Evolutionary conservation across 257 asterid genomes (phyloP), one percentile per base, ranked within the genome.

Genomic region (Nicotiana sylvestris): DNA sequence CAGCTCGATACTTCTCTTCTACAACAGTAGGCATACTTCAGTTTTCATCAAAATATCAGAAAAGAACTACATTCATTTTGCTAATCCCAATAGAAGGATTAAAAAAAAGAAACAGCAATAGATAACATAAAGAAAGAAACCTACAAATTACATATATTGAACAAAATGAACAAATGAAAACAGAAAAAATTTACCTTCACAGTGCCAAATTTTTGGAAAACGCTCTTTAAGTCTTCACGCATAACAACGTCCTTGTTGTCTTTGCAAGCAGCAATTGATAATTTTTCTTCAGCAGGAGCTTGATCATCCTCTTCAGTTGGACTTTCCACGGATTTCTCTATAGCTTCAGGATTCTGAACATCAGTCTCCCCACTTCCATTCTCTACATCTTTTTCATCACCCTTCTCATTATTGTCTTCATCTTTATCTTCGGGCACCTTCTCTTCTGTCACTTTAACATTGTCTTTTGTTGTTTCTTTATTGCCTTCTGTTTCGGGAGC

Each of bases 171-270:
- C 18, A 25, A 57, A n/a, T 61, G 61, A 37, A 58, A 21, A 43
- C 4, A 35, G 11, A 33, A 15, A 29, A 49, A 29, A 29, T 29
- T 76, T 89, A 96, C 99, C 99, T 94, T 94, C 51, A 96, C 95
- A 56, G 84, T 84, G 76, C 99, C 99, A 84, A 90, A 96, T 82
- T 91, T 92, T 78, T 85, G 86, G 85, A 96, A 92, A 83, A 92
- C 76, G 21, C 79, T 79, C 89, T 87, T 94, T 15, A 96, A 87
- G 85, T 96, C 99, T 89, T 96, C 99, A 81, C 99, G 95, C 81
- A 90, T 62, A 79, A 96, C 97, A 70, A 93, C 90, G 82, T 96
- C 92, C 84, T 90, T 90, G 87, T 93, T 89, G 88, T 90, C 92
- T 89, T 57, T 91, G 88, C 85, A 89, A 29, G 91, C 84, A 29